A percentile compares a stretch with the other conserved stretches of the same genome.
Conservation (phyloP, 345 rosid species). For the Aurinia saxatilis region DNA sequence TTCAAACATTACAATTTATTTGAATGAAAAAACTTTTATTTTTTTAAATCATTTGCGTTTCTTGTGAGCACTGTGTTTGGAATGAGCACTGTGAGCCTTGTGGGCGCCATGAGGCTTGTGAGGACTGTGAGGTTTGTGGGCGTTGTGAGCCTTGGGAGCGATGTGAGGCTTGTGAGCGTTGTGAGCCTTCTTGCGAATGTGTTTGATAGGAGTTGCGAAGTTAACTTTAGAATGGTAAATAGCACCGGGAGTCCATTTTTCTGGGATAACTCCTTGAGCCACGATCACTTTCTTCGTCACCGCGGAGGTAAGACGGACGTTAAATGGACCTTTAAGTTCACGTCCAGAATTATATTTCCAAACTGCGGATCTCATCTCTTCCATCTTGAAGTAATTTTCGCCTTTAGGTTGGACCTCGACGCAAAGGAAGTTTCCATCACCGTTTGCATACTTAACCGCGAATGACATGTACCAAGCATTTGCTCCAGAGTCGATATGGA, state of each 20-base stretch:
- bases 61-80: background rate
- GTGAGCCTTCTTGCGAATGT: background rate
- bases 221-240: slow-evolving; percentile 45
- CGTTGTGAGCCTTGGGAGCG: too few relatives aligned
- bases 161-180: too few relatives aligned
- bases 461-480: slow-evolving; percentile 52
- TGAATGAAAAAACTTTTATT: background rate
- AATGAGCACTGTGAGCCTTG: background rate
- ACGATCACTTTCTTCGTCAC: slow-evolving; percentile 26
- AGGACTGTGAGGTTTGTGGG: background rate
- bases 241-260: slow-evolving; percentile 50
- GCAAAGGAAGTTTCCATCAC: slow-evolving; percentile 50
- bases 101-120: background rate
- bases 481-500: slow-evolving; percentile 57
- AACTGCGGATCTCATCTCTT: slow-evolving; percentile 56
- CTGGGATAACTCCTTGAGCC: slow-evolving; percentile 48
- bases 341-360: slow-evolving; percentile 51
- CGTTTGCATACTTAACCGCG: slow-evolving; percentile 37
- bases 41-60: too few relatives aligned
- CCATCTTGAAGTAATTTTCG: slow-evolving; percentile 48
- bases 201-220: slow-evolving; percentile 8
- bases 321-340: slow-evolving; percentile 44
- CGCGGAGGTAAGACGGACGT: slow-evolving; percentile 41
- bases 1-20: background rate
- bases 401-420: slow-evolving; percentile 44